phyloP scores from a whole-genome alignment of 2,329 filamentous ascomycete species.

The Tolypocladium tropicale region DNA sequence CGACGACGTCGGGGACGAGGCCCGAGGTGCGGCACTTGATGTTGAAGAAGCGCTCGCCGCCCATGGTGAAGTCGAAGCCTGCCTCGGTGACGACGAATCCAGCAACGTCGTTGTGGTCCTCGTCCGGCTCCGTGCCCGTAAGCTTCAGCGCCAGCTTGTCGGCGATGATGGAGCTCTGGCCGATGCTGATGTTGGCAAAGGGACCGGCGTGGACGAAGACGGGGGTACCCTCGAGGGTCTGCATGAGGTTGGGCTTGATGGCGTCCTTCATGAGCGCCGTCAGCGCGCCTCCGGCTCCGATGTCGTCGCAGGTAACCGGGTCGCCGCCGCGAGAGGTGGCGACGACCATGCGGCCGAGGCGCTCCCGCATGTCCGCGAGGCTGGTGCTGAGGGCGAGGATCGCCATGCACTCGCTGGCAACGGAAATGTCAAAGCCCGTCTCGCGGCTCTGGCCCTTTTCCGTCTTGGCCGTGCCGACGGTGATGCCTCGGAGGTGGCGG shows the following conservation, averaged over 20 bases:
- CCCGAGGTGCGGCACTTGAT: slow-evolving; percentile 97
- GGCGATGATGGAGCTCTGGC: slow-evolving; percentile 88
- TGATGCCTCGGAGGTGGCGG: slow-evolving; percentile 81
- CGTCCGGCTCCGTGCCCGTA: slow-evolving; percentile 84
- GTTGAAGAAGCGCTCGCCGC: slow-evolving; percentile 98
- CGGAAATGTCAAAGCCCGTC: slow-evolving; percentile 95
- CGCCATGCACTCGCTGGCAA: slow-evolving; percentile 97
- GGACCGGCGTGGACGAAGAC: slow-evolving; percentile 96
- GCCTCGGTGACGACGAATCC: slow-evolving; percentile 96
- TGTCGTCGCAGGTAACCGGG: slow-evolving; percentile 89
- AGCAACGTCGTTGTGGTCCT: slow-evolving; percentile 70
- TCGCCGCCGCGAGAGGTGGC: slow-evolving; percentile 78
- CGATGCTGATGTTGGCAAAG: slow-evolving; percentile 97
- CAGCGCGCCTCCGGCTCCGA: slow-evolving; percentile 84
- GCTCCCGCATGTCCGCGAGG: slow-evolving; percentile 80
- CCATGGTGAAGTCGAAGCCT: slow-evolving; percentile 99
- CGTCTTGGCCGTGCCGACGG: slow-evolving; percentile 76
- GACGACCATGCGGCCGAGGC: slow-evolving; percentile 91
- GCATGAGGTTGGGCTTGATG: slow-evolving; percentile 98
- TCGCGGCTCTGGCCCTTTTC: slow-evolving; percentile 83
- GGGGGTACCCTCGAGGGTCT: slow-evolving; percentile 91
- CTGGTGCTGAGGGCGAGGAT: slow-evolving; percentile 89
- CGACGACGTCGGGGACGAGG: slow-evolving; percentile 83
- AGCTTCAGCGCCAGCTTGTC: slow-evolving; percentile 95
- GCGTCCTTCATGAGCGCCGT: slow-evolving; percentile 96